Conservation (phyloP, 164 flowering plant genomes). For the Echeveria elegans region DNA sequence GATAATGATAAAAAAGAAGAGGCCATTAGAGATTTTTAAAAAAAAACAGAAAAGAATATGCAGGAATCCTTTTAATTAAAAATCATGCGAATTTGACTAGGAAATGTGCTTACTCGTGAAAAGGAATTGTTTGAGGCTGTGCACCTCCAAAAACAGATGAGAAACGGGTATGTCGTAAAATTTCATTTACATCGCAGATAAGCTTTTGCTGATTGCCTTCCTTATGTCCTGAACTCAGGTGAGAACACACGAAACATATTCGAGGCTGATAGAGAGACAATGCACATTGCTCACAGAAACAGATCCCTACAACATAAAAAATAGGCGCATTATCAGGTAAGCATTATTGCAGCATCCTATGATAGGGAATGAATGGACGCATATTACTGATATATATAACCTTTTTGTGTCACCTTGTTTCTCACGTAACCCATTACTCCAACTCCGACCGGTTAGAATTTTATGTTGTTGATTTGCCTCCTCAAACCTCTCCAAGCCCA, state of each 20-base stretch:
- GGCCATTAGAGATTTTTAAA: neutral
- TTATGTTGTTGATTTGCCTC: slow-evolving; percentile 71
- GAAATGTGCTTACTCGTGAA: slow-evolving; percentile 67
- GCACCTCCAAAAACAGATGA: slow-evolving; percentile 47
- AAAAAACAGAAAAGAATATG: neutral
- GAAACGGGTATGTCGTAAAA: slow-evolving; percentile 69
- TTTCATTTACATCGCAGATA: slow-evolving; percentile 78
- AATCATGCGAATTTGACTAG: neutral
- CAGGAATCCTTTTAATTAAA: neutral
- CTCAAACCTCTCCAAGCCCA: slow-evolving; percentile 82
- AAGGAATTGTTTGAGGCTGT: slow-evolving; percentile 76
- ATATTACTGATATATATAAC: neutral
- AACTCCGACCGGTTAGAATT: slow-evolving; percentile 89
- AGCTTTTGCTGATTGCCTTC: slow-evolving; percentile 77
- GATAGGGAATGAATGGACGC: too few species aligned
- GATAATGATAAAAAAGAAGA: slow-evolving; percentile 31
- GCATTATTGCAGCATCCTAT: neutral
- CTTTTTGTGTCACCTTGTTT: slow-evolving; percentile 57
- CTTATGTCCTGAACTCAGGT: slow-evolving; percentile 88
- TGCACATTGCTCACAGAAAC: slow-evolving; percentile 91
- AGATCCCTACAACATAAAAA: slow-evolving; percentile 64
- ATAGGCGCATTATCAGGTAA: neutral
- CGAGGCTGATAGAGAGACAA: slow-evolving; percentile 83
- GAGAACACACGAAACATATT: slow-evolving; percentile 91
- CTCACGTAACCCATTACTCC: slow-evolving; percentile 99